Conservation (phyloP, 352 stramenopile species). For the Phytophthora palmivora region DNA sequence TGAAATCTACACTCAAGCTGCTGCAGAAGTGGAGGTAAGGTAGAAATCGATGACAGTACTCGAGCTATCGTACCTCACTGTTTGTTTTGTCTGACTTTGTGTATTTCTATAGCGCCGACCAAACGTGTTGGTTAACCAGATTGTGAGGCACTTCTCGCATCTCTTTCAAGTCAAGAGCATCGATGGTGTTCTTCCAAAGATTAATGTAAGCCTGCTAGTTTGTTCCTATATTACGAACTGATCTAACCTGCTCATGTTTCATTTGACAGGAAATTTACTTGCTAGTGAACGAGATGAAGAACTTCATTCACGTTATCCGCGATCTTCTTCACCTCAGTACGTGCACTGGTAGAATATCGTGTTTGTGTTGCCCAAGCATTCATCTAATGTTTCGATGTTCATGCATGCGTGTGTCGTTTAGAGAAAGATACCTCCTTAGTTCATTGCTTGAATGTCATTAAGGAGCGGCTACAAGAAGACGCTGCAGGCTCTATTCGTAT, state of each 20-base stretch:
- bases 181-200: conserved; percentile 91
- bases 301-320: conserved; percentile 74
- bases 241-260: conserved; percentile 5
- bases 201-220: conserved; percentile 66
- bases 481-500: conserved; percentile 3
- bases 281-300: conserved; percentile 89
- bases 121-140: conserved; percentile 85
- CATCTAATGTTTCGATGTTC: conserved; percentile 1
- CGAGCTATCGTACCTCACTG: conserved; percentile 7
- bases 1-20: conserved; percentile 83
- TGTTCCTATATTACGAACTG: not conserved
- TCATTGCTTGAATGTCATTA: conserved; percentile 58
- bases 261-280: conserved; percentile 77
- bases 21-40: conserved; percentile 77
- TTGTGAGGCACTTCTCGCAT: conserved; percentile 88
- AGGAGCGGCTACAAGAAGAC: conserved; percentile 40
- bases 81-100: not conserved
- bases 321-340: conserved; percentile 71
- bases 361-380: not conserved
- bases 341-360: conserved; percentile 16
- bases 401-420: conserved; percentile 12
- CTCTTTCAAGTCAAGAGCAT: conserved; percentile 88
- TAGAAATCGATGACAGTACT: not conserved
- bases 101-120: conserved; percentile 56
- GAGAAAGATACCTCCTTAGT: conserved; percentile 55